Evolutionary conservation across 2,329 filamentous ascomycete species (phyloP), one percentile per base, ranked within the genome.

Genomic region (Byssochlamys sp.): DNA sequence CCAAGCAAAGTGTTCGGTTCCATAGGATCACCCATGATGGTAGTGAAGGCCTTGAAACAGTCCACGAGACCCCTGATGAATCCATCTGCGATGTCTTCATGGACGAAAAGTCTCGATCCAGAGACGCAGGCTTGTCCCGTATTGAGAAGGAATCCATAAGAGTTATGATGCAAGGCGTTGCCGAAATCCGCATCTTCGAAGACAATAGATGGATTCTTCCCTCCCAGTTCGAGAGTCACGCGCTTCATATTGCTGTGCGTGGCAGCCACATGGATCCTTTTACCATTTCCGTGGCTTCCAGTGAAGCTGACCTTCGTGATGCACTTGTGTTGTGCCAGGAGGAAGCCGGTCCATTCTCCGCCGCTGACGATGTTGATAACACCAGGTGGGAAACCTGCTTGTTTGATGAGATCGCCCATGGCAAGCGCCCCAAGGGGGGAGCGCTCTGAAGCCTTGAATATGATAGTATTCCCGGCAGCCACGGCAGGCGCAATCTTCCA

Each of bases 121-220:
- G 69, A 68, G n/a, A 66, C 48, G 57, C 73, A 75, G 10, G 69
- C 68, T 57, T 75, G 72, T 5, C 72, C 73, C 1, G 71, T 71
- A 57, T 73, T 72, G 33, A 66, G 66, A 1, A 68, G 71, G 60
- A 73, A 73, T 31, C 66, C 69, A 50, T 71, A 66, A 65, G 9
- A 63, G 69, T 69, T 68, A 70, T 5, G 67, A 64, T 4, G 73
- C 68, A 45, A 45, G 0, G 73, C 73, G 24, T 77, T 74, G 3
- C 77, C 73, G 9, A 78, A 64, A 60, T 77, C 70, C 14, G 64
- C 67, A 61, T 78, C 76, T 31, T 77, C 73, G 58, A 78, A 78
- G 5, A 78, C 68, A 4, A 78, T 66, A 1, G 71, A 71, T 0
- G 76, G 76, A 7, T 68, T 72, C 60, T 78, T 78, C 14, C 76